Percentiles rank a stretch among this genome's conserved stretches.
These are phyloP conservation scores for Conringia planisiliqua DNA, from an alignment of 345 rosid species.

Conservation along the genomic window DNA sequence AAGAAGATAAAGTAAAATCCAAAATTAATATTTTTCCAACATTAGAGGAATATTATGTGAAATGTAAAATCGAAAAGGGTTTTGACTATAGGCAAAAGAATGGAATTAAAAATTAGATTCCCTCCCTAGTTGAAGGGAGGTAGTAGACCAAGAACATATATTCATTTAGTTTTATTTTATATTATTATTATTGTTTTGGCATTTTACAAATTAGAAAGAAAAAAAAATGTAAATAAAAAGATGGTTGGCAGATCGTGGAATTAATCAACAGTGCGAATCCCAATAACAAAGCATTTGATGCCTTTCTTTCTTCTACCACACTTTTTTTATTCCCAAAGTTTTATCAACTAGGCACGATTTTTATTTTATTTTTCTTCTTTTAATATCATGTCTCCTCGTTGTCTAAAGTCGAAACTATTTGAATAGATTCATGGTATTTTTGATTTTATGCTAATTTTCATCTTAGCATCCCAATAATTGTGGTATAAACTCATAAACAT, in stretches of 20 bases:
- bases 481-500: not conserved
- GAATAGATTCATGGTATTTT: not conserved
- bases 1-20: not conserved
- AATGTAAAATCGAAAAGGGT: not conserved
- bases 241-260: conserved; percentile 54
- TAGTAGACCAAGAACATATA: conserved; percentile 9
- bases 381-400: conserved; percentile 13
- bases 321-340: conserved; percentile 23
- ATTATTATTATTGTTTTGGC: not conserved
- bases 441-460: not conserved
- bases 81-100: not conserved
- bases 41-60: not conserved
- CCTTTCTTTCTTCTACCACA: conserved; percentile 40
- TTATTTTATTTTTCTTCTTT: not conserved
- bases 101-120: conserved; percentile 8
- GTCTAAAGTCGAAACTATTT: not conserved
- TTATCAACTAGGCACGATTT: conserved; percentile 15
- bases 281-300: conserved; percentile 67
- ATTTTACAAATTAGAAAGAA: not conserved
- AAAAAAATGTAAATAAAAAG: not conserved
- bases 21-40: not conserved
- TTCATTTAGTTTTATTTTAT: not conserved
- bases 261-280: conserved; percentile 71
- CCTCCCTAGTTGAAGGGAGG: conserved; percentile 12
- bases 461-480: conserved; percentile 8